These are phyloP conservation scores for Emergomyces pasteurianus DNA, from an alignment of 2,329 filamentous ascomycete genomes.

Conservation along the genomic window DNA sequence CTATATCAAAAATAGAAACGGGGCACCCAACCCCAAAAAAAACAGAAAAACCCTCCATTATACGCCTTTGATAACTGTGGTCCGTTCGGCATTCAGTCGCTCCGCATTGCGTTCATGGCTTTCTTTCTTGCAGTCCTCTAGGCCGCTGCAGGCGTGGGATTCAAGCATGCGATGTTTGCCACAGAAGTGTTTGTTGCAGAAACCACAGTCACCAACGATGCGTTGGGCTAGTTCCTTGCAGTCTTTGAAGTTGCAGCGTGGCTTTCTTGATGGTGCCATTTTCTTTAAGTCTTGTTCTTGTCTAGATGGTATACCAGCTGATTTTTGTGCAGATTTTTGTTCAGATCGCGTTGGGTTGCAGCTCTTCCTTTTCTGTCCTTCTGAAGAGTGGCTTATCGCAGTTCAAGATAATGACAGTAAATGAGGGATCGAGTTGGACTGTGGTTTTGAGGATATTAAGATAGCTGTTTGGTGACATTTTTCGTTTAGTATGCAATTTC, in stretches of 20 bases:
- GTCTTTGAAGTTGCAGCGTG: conserved; percentile 74
- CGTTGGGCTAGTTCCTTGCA: conserved; percentile 81
- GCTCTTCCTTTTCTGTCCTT: background rate
- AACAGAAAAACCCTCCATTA: conserved; percentile 34
- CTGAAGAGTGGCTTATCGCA: background rate
- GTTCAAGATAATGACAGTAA: background rate
- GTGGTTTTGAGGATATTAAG: background rate
- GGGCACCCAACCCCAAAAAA: no score
- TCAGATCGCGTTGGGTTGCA: no score
- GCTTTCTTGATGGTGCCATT: conserved; percentile 39
- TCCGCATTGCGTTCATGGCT: conserved; percentile 88
- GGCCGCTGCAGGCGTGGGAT: conserved; percentile 80
- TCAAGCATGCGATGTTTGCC: conserved; percentile 89
- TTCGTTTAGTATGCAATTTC: background rate
- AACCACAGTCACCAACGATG: conserved; percentile 91
- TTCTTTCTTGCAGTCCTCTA: conserved; percentile 97
- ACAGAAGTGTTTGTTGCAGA: conserved; percentile 90
- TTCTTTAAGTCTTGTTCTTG: background rate
- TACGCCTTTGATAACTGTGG: conserved; percentile 84
- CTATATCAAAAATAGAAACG: background rate
- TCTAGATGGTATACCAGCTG: background rate
- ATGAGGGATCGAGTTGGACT: background rate
- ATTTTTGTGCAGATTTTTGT: no score
- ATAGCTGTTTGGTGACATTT: background rate
- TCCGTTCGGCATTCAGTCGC: conserved; percentile 84